Conservation (phyloP, 805 yeast species). For the fission yeast (Schizosaccharomyces pombe) region DNA sequence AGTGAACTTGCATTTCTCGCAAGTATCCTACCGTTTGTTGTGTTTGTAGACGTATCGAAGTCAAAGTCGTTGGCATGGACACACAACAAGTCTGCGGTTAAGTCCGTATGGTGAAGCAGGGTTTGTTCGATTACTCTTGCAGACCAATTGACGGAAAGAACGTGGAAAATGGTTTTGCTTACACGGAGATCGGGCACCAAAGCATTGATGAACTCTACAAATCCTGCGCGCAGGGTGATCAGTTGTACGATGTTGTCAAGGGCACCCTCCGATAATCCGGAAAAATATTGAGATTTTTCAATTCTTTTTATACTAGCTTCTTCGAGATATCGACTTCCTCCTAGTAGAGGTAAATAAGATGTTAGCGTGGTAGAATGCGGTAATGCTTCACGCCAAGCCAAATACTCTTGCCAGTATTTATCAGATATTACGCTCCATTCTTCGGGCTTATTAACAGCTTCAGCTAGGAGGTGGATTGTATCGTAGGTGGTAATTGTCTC, state of each 20-base stretch:
- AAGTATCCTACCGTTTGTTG: background rate
- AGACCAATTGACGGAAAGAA: background rate
- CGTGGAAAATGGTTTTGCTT: background rate
- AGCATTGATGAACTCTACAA: background rate
- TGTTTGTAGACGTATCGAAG: background rate
- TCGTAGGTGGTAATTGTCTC: background rate
- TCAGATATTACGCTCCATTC: background rate
- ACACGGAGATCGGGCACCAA: background rate
- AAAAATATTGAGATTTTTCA: background rate
- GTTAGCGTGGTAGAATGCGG: background rate
- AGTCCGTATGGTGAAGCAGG: background rate
- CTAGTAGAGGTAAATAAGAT: background rate
- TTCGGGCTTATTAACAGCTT: background rate
- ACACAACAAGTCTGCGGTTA: background rate
- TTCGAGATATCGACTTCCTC: background rate
- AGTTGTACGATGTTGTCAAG: background rate
- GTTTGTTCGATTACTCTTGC: background rate
- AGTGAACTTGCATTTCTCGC: background rate
- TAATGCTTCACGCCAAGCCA: background rate
- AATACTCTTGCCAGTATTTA: background rate
- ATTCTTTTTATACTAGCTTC: background rate
- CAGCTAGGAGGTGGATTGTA: background rate
- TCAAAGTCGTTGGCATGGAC: background rate
- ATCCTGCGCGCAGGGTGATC: background rate
- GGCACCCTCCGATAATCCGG: background rate